phyloP scores from a whole-genome alignment of 306 rosid genomes.

The Sechiopsis laciniata region DNA sequence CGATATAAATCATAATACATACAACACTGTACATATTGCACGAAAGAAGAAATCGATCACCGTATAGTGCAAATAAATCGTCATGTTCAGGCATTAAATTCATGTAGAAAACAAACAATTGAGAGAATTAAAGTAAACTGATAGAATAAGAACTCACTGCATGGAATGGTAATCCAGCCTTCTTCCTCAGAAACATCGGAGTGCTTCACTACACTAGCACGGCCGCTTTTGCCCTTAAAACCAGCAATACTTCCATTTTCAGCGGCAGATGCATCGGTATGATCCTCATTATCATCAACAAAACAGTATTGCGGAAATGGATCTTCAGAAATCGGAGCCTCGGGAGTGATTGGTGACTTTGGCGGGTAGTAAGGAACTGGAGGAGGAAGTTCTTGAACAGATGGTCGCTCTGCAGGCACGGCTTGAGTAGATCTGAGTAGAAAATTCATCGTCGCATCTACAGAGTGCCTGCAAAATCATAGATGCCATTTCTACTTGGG shows the following conservation, averaged over 20 bases:
- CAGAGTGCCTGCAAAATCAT: constrained; percentile 30
- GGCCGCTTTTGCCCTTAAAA: constrained; percentile 33
- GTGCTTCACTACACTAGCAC: constrained; percentile 46
- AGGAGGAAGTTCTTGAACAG: constrained; percentile 37
- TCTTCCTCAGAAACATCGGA: constrained; percentile 66
- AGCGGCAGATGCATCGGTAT: constrained; percentile 30
- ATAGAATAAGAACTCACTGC: constrained; percentile 43
- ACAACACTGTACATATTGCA: neutral
- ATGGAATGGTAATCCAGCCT: constrained; percentile 81
- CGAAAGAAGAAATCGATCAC: neutral
- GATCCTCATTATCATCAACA: constrained; percentile 44
- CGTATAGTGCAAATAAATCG: neutral
- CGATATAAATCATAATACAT: constrained; percentile 3
- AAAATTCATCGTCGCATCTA: constrained; percentile 58
- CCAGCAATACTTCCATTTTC: constrained; percentile 37
- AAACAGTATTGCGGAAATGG: constrained; percentile 36
- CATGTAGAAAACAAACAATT: no score
- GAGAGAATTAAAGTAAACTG: no score
- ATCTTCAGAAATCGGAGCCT: constrained; percentile 44
- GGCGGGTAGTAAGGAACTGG: constrained; percentile 33
- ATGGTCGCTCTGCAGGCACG: constrained; percentile 39
- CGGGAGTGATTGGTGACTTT: constrained; percentile 46
- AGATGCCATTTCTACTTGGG: neutral
- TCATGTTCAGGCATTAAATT: neutral
- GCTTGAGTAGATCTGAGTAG: constrained; percentile 49